Conservation (phyloP, 1,139 yeast species). For the Arxiozyma bovina region DNA sequence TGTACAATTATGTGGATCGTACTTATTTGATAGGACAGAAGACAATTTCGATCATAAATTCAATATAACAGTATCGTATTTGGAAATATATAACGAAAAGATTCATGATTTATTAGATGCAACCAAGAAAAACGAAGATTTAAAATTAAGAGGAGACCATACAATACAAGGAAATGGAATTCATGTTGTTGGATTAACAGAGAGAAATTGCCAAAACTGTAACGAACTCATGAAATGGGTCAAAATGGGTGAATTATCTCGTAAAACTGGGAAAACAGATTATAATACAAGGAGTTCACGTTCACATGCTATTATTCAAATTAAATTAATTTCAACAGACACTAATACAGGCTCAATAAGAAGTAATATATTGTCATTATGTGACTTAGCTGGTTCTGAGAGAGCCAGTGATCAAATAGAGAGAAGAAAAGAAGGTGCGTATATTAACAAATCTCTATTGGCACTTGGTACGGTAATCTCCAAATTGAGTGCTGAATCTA, state of each 20-base stretch:
- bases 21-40: conserved; percentile 40
- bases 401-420: conserved; percentile 72
- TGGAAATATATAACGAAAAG: conserved; percentile 87
- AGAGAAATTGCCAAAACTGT: conserved; percentile 47
- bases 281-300: conserved; percentile 77
- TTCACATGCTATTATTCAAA: conserved; percentile 84
- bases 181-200: conserved; percentile 65
- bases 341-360: conserved; percentile 37
- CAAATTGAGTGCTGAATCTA: conserved; percentile 45
- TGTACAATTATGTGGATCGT: conserved; percentile 63
- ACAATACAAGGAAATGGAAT: conserved; percentile 45
- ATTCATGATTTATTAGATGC: conserved; percentile 56
- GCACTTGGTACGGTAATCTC: conserved; percentile 87
- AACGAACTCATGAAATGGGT: conserved; percentile 56
- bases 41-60: conserved; percentile 29
- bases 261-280: conserved; percentile 85
- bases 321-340: conserved; percentile 45
- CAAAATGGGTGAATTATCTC: conserved; percentile 57
- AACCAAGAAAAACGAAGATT: conserved; percentile 33
- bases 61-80: conserved; percentile 52
- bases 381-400: conserved; percentile 96
- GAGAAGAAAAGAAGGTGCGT: conserved; percentile 86
- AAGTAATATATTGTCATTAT: conserved; percentile 64
- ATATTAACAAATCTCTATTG: conserved; percentile 77
- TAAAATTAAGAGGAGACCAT: conserved; percentile 69